Base-by-base conservation (phyloP, 345 rosid species). In the Carallia brachiata region DNA sequence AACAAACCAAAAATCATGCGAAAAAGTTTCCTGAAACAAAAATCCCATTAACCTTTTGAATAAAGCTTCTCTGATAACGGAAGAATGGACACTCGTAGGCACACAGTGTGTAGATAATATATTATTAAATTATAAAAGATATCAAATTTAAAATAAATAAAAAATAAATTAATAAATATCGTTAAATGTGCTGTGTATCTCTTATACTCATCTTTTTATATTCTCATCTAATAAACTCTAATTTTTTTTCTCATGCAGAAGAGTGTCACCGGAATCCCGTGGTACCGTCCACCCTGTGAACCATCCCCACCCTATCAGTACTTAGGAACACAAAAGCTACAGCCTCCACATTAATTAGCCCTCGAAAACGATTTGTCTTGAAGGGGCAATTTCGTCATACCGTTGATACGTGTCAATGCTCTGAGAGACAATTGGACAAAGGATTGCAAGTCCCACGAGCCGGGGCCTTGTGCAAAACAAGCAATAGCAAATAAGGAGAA, bases 281-380 rank as follows among this genome's bases (percentile, higher is more conserved):
- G 86, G 50, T 18, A 64, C 65, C 73, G 72, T 68, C 68, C 68
- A 16, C 78, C 82, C 50, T 61, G 80, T 78, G 81, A 81, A 50
- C 69, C 9, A n/a, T 67, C 54, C 65, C 52, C 47, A 57, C 12
- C 63, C 61, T 39, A 23, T 44, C 19, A 23, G 23, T 23, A 23
- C 23, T 23, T 1, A 27, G 57, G 55, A 65, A 1, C 60, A 4
- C 69, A 66, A 62, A 72, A 58, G 62, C 66, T 1, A 17, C 12
- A 6, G 16, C 52, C 63, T 30, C 37, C 37, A n/a, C n/a, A 36
- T n/a, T 1, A n/a, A 36, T n/a, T 1, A n/a, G 32, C 40, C 7
- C 37, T 7, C 12, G 66, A 71, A 13, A 63, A 10, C 15, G 78
- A 80, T 62, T 18, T 61, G 63, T 36, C 15, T 3, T 0, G 36